A percentile compares a stretch with the other conserved stretches of the same genome.
Conservation (phyloP, 179 eudicot genomes). For the Beta macrorhiza region DNA sequence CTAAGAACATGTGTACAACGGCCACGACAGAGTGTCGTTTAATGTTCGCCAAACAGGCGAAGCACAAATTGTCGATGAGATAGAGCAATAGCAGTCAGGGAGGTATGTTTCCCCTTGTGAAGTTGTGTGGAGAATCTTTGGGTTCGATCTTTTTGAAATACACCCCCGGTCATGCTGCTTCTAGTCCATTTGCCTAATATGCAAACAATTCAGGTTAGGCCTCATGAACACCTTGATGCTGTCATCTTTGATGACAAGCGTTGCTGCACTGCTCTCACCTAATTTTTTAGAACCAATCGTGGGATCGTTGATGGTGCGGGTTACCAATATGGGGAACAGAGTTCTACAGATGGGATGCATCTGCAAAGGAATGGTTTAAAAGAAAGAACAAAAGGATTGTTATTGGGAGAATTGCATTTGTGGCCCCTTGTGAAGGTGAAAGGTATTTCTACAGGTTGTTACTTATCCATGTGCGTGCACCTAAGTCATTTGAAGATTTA, state of each 20-base stretch:
- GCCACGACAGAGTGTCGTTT: constrained; percentile 5
- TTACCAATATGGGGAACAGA: too few species aligned
- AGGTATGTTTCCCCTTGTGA: constrained; percentile 23
- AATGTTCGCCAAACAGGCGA: background rate
- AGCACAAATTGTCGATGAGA: constrained; percentile 1
- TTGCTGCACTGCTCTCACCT: constrained; percentile 13
- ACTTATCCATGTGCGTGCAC: constrained; percentile 14
- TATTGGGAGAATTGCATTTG: constrained; percentile 23
- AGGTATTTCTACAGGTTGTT: constrained; percentile 21
- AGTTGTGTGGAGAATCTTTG: constrained; percentile 14
- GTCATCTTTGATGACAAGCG: background rate
- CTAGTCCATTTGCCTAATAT: constrained; percentile 12
- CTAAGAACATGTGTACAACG: constrained; percentile 27
- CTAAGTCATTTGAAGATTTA: constrained; percentile 25
- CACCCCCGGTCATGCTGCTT: background rate
- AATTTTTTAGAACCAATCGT: constrained; percentile 1
- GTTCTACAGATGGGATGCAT: too few species aligned
- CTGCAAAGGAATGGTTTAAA: too few species aligned
- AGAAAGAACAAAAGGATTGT: too few species aligned
- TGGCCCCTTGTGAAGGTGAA: constrained; percentile 19
- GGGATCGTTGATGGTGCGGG: too few species aligned
- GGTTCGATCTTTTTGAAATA: constrained; percentile 14
- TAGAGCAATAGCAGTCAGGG: constrained; percentile 10
- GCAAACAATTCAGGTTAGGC: background rate
- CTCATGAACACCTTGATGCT: background rate